These are phyloP conservation scores for Trypanosoma platydactyli DNA, from an alignment of 208 protist genomes.

Conservation along the genomic window DNA sequence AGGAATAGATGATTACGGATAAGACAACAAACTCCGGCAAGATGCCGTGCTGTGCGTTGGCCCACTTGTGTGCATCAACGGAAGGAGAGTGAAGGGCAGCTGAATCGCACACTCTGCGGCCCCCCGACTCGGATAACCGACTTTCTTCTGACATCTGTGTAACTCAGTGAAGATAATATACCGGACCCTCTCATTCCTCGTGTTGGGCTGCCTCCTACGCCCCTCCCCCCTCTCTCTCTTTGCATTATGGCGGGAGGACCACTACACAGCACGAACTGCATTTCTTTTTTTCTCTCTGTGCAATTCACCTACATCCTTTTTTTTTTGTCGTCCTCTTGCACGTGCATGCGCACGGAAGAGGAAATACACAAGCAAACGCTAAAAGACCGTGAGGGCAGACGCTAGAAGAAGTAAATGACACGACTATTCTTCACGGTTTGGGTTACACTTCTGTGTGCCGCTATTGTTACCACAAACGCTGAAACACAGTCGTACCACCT, in stretches of 20 bases:
- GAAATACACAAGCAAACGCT: not conserved
- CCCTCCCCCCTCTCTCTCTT: conserved; percentile 99
- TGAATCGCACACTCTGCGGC: no score
- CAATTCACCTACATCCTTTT: no score
- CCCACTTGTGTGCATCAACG: no score
- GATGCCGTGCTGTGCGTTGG: not conserved
- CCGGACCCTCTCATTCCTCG: conserved; percentile 31
- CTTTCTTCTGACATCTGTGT: no score
- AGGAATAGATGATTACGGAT: not conserved
- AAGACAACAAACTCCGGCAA: not conserved
- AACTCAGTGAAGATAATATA: not conserved
- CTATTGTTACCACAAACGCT: conserved; percentile 23
- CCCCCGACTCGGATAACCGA: no score
- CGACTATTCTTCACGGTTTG: conserved; percentile 21
- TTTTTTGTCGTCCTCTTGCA: not conserved
- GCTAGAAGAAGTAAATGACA: not conserved
- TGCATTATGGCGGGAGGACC: conserved; percentile 97
- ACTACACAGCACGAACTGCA: not conserved
- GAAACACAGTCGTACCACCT: conserved; percentile 61
- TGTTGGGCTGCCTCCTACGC: conserved; percentile 98
- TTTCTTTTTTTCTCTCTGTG: not conserved
- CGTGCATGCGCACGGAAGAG: not conserved
- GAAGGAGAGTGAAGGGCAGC: no score
- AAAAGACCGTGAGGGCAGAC: not conserved
- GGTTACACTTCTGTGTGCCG: conserved; percentile 25